Evolutionary conservation across 768 basidiomycete species (phyloP).

Genomic region (Cystofilobasidium capitatum): DNA sequence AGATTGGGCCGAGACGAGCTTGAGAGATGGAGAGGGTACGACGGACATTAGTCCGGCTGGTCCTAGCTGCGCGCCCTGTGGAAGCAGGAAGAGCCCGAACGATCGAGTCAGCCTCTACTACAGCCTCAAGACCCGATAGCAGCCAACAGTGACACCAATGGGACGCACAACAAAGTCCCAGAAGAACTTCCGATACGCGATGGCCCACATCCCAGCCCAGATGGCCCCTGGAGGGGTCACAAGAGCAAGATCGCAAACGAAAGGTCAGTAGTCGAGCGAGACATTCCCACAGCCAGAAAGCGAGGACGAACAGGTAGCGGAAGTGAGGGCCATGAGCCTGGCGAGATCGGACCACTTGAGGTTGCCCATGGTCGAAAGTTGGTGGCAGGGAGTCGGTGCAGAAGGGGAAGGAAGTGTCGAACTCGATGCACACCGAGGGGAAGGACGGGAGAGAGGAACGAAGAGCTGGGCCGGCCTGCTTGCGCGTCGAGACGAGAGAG

Average conservation of each 20-base stretch:
- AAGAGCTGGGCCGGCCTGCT: too few species aligned
- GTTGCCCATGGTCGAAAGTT: conserved; percentile 37
- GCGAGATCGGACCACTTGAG: conserved; percentile 33
- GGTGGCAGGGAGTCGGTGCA: too few species aligned
- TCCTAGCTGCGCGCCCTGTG: conserved; percentile 52
- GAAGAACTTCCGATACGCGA: conserved; percentile 87
- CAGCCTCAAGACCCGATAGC: neutral
- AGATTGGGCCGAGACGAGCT: neutral
- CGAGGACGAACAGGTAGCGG: conserved; percentile 32
- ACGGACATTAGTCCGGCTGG: conserved; percentile 37
- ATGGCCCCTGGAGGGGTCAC: conserved; percentile 50
- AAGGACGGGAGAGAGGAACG: too few species aligned
- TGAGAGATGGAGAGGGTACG: neutral
- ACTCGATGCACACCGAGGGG: too few species aligned
- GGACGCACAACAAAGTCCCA: conserved; percentile 63
- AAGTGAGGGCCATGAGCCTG: conserved; percentile 34
- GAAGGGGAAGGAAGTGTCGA: too few species aligned
- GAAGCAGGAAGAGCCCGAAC: neutral
- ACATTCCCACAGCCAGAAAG: neutral
- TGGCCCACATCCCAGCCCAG: conserved; percentile 70
- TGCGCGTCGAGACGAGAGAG: too few species aligned
- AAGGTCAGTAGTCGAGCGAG: conserved; percentile 8
- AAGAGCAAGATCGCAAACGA: conserved; percentile 8
- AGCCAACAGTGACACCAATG: neutral
- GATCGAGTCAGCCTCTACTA: too few species aligned